These are phyloP conservation scores for Diaporthe australafricana DNA, from an alignment of 2,329 filamentous ascomycete species.

Conservation along the genomic window DNA sequence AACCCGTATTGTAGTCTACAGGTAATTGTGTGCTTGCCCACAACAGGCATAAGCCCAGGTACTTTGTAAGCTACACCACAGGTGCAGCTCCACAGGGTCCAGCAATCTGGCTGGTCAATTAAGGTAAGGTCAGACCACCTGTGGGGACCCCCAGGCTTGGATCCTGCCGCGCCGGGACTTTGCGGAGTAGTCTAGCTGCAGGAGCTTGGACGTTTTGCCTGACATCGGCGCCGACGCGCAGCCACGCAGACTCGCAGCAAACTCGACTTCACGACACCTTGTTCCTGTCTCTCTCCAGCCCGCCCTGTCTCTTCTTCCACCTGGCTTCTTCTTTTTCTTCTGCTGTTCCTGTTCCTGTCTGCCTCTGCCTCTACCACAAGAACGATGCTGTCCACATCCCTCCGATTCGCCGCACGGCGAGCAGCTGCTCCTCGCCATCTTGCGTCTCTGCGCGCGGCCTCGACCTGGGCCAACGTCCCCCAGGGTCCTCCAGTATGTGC, in stretches of 20 bases:
- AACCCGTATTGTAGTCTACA: no score
- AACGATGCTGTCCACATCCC: constrained; percentile 65
- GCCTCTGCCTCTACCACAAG: background rate
- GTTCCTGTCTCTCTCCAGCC: no score
- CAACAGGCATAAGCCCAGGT: no score
- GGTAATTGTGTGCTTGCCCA: no score
- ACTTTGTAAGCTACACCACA: no score
- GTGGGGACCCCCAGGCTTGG: constrained; percentile 14
- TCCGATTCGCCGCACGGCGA: constrained; percentile 65
- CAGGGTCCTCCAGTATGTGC: constrained; percentile 77
- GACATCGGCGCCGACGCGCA: constrained; percentile 13
- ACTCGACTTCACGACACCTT: background rate
- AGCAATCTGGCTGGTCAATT: background rate
- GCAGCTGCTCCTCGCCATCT: constrained; percentile 54
- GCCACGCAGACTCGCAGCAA: constrained; percentile 1
- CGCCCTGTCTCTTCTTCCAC: background rate
- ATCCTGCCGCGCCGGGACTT: constrained; percentile 15
- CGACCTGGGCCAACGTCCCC: constrained; percentile 90
- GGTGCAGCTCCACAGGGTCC: background rate
- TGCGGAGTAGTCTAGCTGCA: background rate
- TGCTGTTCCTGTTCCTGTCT: background rate
- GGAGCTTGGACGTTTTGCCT: background rate
- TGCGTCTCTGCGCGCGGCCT: constrained; percentile 68
- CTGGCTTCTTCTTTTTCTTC: background rate
- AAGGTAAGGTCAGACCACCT: constrained; percentile 16